Evolutionary conservation across 2,329 filamentous ascomycete species (phyloP).

Genomic region (Colletotrichum sp.): DNA sequence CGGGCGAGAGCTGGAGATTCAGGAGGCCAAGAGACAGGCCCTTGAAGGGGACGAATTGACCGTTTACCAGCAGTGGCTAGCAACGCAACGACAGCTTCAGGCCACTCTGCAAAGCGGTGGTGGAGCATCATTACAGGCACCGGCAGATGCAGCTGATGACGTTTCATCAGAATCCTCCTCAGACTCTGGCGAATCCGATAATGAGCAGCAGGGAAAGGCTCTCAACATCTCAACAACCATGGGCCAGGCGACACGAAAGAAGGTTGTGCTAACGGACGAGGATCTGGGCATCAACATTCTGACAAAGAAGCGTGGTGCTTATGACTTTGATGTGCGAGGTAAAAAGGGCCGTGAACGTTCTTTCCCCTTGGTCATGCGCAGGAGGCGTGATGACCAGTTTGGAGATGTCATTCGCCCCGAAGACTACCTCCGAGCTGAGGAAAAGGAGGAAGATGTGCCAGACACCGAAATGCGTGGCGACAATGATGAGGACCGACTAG

Average conservation of each 20-base stretch:
- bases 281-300: conserved; percentile 92
- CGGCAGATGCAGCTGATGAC: conserved; percentile 79
- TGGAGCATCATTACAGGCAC: conserved; percentile 69
- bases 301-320: conserved; percentile 85
- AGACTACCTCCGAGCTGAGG: conserved; percentile 91
- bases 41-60: conserved; percentile 78
- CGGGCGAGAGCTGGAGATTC: conserved; percentile 65
- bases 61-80: conserved; percentile 90
- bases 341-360: conserved; percentile 93
- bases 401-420: conserved; percentile 93
- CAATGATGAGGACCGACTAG: conserved; percentile 68
- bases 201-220: conserved; percentile 88
- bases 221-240: conserved; percentile 87
- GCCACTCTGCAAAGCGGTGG: conserved; percentile 77
- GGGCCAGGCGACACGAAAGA: conserved; percentile 83
- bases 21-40: conserved; percentile 65
- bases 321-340: conserved; percentile 89
- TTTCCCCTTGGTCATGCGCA: conserved; percentile 84
- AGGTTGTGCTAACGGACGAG: conserved; percentile 84
- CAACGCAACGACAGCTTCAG: conserved; percentile 85
- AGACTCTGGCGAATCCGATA: conserved; percentile 86
- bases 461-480: conserved; percentile 58
- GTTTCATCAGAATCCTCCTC: conserved; percentile 86
- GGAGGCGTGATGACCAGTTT: conserved; percentile 86
- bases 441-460: conserved; percentile 77